Evolutionary conservation across 208 protist genomes (phyloP), one percentile per base, ranked within the genome.

Genomic region (Trypanosoma caninum): DNA sequence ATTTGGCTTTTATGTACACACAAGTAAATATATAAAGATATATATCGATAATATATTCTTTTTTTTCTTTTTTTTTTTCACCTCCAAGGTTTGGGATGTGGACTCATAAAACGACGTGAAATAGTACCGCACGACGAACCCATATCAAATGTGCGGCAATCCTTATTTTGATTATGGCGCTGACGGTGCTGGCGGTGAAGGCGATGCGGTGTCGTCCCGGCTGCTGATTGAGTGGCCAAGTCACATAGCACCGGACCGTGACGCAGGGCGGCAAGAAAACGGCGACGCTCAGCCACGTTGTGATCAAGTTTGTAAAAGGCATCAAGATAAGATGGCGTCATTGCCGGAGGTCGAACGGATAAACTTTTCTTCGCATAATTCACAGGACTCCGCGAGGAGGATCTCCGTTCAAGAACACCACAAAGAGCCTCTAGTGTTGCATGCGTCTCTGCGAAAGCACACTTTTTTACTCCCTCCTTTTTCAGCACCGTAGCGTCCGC

Each of bases 251-350:
- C 56, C 16, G 55, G 20, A 7, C 48, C 54, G 20, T 51, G 35
- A 11, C 27, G 28, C 22, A 52, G 3, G n/a, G 58, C 20, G 8
- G 57, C 41, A 51, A 74, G 48, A 18, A 74, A 50, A 8, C 68
- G 20, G 13, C 38, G 38, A 6, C 61, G 68, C 38, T 45, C 40
- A 10, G 45, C 46, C n/a, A 20, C 40, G 25, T 64, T 38, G 30
- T 27, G 72, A 16, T 58, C 62, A 13, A 68, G 58, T 61, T 70
- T 69, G 45, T 68, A 78, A 65, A 82, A 82, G 7, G 67, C 59
- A 16, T 82, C 68, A 41, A 82, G 67, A 37, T 82, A 82, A 23
- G 76, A 78, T 52, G 60, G 61, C 7, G 68, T 68, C 45, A 27
- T 46, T 18, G 44, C n/a, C n/a, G n/a, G n/a, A n/a, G n/a, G n/a